Evolutionary conservation across 2,329 filamentous ascomycete genomes (phyloP).

Genomic region (Nemania abortiva): DNA sequence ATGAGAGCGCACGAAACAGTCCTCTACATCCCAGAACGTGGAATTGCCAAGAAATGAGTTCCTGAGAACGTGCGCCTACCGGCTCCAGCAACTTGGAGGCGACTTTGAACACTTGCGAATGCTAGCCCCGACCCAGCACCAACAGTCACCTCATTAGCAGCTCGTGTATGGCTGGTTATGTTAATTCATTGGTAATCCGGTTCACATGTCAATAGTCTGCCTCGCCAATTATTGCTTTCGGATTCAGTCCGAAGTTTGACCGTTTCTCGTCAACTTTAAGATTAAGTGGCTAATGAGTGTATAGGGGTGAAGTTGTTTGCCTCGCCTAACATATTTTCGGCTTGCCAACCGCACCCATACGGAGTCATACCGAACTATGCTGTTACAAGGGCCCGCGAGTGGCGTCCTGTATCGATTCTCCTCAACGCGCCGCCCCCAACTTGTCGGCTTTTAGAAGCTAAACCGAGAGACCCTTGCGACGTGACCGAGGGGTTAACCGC

Average conservation of each 20-base stretch:
- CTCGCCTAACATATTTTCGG: neutral
- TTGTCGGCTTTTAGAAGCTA: neutral
- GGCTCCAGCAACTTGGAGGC: slow-evolving; percentile 13
- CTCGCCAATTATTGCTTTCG: neutral
- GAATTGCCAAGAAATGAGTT: slow-evolving; percentile 15
- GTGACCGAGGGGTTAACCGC: neutral
- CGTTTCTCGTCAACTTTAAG: neutral
- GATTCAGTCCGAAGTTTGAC: neutral
- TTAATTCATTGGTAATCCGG: neutral
- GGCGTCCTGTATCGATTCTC: neutral
- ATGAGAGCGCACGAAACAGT: slow-evolving; percentile 5
- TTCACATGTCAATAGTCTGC: neutral
- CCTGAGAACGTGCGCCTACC: neutral
- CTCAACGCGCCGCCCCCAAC: slow-evolving; percentile 8
- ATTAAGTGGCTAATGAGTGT: neutral
- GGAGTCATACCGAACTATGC: no score
- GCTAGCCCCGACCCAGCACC: neutral
- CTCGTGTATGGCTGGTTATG: neutral
- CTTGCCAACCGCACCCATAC: neutral
- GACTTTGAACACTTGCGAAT: slow-evolving; percentile 10
- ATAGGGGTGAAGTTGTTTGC: neutral
- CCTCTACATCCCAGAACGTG: slow-evolving; percentile 1
- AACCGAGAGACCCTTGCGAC: neutral
- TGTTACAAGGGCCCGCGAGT: neutral
- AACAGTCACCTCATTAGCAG: slow-evolving; percentile 6